Evolutionary conservation across 257 asterid genomes (phyloP), one percentile per base, ranked within the genome.

Genomic region (Paraleonurus japonicus): DNA sequence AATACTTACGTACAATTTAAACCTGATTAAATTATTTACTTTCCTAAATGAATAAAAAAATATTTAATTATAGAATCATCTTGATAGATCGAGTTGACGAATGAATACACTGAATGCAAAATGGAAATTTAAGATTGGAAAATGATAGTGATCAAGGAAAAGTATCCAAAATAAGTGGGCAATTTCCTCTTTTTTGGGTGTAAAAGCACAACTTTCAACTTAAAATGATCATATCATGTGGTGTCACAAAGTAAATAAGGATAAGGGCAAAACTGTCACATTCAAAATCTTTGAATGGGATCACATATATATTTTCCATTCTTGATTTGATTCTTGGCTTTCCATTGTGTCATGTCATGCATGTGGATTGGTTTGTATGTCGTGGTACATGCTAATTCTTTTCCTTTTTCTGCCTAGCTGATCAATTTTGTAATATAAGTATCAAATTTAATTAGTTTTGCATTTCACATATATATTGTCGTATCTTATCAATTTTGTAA

Each of bases 271-370:
- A 72, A 75, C 24, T 59, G 69, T 75, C 79, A 20, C 64, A 27
- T 67, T 66, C 79, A 48, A 59, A 75, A 60, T 33, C 59, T 67
- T 75, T 67, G 48, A 26, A 67, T 74, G 54, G 41, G 54, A 74
- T 41, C 37, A 27, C 54, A 55, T 27, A 7, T 41, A 55, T 27
- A 7, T 41, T 57, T 23, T 28, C 39, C 24, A 57, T 24, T 59
- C 47, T 75, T 75, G 69, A 75, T 75, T 67, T 67, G 74, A 58
- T 75, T 75, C 70, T 67, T 60, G 19, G 23, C 79, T 75, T 68
- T 59, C 51, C 59, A 68, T 28, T 66, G 45, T 15, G 74, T 75
- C 70, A 67, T 67, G 70, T 75, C 79, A 67, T 59, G 62, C 68
- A 54, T 65, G 62, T 73, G 66, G 65, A 64, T 51, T 51, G 15